Percentiles rank a stretch among this genome's conserved stretches.
Conservation (phyloP, 2,329 filamentous ascomycete species). For the Diaporthe destruens region DNA sequence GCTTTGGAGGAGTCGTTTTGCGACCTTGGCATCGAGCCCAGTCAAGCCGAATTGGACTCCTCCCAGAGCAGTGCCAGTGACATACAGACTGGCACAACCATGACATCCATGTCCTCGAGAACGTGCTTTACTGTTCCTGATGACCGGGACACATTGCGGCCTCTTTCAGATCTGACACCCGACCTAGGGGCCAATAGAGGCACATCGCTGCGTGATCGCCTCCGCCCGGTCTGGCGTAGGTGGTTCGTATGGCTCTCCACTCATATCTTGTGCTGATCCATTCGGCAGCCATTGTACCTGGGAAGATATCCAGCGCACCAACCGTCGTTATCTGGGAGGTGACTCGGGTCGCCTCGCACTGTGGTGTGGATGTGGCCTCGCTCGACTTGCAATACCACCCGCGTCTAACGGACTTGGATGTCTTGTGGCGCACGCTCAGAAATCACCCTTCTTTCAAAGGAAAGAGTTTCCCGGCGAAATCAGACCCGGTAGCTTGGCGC, state of each 20-base stretch:
- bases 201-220: neutral
- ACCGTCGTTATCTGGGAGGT: conserved; percentile 67
- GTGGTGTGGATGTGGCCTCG: conserved; percentile 55
- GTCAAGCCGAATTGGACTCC: neutral
- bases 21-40: conserved; percentile 13
- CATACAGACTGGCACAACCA: neutral
- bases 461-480: conserved; percentile 62
- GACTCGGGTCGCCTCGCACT: conserved; percentile 61
- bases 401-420: conserved; percentile 58
- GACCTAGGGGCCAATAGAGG: neutral
- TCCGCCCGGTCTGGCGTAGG: conserved; percentile 38
- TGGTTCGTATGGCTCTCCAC: neutral
- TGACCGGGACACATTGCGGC: neutral
- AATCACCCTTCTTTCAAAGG: conserved; percentile 52
- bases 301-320: conserved; percentile 58
- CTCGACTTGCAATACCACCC: conserved; percentile 54
- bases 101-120: neutral
- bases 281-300: conserved; percentile 46
- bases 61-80: conserved; percentile 8
- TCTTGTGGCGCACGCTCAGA: conserved; percentile 51
- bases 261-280: neutral
- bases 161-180: neutral
- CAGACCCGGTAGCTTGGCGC: conserved; percentile 59
- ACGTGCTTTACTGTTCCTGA: neutral
- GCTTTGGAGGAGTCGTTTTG: conserved; percentile 36